Conservation (phyloP, 164 flowering plant genomes). For the Nymphaea thermarum region DNA sequence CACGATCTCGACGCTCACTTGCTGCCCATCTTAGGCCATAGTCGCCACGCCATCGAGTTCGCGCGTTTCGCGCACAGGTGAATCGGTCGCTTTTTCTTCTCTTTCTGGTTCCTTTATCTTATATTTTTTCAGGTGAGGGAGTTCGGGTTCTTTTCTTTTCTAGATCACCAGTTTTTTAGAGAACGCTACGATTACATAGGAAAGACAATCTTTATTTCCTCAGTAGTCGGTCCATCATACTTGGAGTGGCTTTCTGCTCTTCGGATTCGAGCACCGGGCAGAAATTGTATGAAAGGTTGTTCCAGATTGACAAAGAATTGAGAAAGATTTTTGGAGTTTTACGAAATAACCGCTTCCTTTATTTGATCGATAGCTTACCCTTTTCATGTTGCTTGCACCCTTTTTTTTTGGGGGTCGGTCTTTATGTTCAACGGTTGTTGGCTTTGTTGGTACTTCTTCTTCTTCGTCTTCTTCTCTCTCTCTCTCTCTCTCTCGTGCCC, state of each 20-base stretch:
- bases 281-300: too few relatives aligned
- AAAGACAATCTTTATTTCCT: too few relatives aligned
- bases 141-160: background rate
- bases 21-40: constrained; percentile 33
- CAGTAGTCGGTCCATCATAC: too few relatives aligned
- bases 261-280: too few relatives aligned
- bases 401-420: too few relatives aligned
- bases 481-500: too few relatives aligned
- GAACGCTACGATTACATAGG: too few relatives aligned
- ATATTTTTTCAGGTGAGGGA: background rate
- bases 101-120: background rate
- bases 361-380: too few relatives aligned
- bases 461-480: background rate
- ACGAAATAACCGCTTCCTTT: too few relatives aligned
- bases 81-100: background rate
- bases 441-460: background rate
- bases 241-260: background rate
- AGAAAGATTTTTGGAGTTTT: background rate
- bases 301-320: too few relatives aligned
- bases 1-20: constrained; percentile 27
- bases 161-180: too few relatives aligned
- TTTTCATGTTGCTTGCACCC: too few relatives aligned
- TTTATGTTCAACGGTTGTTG: background rate
- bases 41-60: constrained; percentile 67
- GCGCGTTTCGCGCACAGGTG: constrained; percentile 80